Conservation (phyloP, 768 basidiomycete species). For the Russula dissimulans region DNA sequence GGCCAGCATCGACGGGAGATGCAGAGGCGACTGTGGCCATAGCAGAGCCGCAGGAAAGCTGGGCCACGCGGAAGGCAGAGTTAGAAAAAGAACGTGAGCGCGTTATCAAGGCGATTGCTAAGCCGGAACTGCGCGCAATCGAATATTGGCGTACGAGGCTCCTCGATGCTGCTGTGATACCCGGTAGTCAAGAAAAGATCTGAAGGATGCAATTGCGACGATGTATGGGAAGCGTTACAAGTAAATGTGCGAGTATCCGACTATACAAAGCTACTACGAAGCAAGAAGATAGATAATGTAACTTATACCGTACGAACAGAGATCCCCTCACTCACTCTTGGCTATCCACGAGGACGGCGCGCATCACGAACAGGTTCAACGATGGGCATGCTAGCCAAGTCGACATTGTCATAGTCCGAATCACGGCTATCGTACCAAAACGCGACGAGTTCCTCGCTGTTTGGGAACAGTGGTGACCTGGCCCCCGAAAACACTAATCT, state of each 20-base stretch:
- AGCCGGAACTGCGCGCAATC: slow-evolving; percentile 12
- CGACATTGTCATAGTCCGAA: slow-evolving; percentile 11
- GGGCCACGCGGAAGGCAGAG: slow-evolving; percentile 19
- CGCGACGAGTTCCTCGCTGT: slow-evolving; percentile 16
- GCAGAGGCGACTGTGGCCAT: slow-evolving; percentile 21
- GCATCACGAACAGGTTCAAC: background rate
- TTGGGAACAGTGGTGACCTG: slow-evolving; percentile 13
- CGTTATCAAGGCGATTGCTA: slow-evolving; percentile 9
- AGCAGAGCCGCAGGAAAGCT: slow-evolving; percentile 11
- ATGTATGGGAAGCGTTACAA: background rate
- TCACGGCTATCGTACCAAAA: slow-evolving; percentile 19
- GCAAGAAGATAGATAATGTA: background rate
- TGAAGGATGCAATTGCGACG: background rate
- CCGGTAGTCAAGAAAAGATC: background rate
- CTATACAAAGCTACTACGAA: background rate
- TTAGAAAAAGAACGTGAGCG: slow-evolving; percentile 15
- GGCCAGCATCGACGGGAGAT: slow-evolving; percentile 39
- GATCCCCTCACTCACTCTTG: background rate
- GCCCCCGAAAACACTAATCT: slow-evolving; percentile 13
- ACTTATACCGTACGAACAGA: background rate
- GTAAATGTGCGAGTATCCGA: background rate
- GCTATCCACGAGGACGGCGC: background rate
- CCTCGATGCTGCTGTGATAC: background rate
- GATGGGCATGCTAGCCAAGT: slow-evolving; percentile 2
- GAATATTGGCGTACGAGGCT: slow-evolving; percentile 13